Conservation (phyloP, 331 rosid genomes). For the Quercus lobata region DNA sequence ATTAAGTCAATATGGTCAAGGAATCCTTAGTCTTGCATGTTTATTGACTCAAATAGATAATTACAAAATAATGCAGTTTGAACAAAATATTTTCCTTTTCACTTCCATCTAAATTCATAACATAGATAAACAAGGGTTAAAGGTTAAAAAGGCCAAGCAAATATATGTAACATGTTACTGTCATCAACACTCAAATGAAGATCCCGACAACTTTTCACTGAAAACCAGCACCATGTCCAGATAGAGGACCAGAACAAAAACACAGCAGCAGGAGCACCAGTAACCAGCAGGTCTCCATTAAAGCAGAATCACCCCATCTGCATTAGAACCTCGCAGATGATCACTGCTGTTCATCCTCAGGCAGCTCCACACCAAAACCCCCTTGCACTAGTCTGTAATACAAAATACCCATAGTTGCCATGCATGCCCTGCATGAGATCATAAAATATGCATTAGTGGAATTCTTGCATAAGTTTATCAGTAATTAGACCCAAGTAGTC, state of each 20-base stretch:
- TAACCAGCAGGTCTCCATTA: constrained; percentile 31
- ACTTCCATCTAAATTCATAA: constrained; percentile 48
- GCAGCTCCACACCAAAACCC: constrained; percentile 60
- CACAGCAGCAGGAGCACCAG: constrained; percentile 34
- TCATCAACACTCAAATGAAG: constrained; percentile 34
- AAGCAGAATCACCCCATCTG: constrained; percentile 26
- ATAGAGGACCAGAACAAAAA: constrained; percentile 33
- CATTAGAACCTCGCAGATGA: constrained; percentile 14
- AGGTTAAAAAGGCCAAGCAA: constrained; percentile 25
- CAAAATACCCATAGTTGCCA: constrained; percentile 99
- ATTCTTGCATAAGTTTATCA: not conserved
- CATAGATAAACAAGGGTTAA: constrained; percentile 33
- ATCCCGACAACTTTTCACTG: constrained; percentile 35
- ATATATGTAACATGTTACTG: constrained; percentile 27
- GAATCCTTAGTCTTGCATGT: constrained; percentile 2
- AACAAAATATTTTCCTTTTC: constrained; percentile 25
- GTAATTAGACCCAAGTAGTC: not conserved
- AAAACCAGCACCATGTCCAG: constrained; percentile 26
- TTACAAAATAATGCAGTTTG: constrained; percentile 39
- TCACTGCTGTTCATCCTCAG: constrained; percentile 53
- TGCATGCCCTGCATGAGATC: constrained; percentile 81
- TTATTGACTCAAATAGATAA: constrained; percentile 27
- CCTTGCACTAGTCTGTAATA: constrained; percentile 94
- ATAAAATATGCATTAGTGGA: constrained; percentile 24
- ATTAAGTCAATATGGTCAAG: not conserved